Evolutionary conservation across 371 early-diverging fungal species (phyloP).

Genomic region (Actinomucor elegans): DNA sequence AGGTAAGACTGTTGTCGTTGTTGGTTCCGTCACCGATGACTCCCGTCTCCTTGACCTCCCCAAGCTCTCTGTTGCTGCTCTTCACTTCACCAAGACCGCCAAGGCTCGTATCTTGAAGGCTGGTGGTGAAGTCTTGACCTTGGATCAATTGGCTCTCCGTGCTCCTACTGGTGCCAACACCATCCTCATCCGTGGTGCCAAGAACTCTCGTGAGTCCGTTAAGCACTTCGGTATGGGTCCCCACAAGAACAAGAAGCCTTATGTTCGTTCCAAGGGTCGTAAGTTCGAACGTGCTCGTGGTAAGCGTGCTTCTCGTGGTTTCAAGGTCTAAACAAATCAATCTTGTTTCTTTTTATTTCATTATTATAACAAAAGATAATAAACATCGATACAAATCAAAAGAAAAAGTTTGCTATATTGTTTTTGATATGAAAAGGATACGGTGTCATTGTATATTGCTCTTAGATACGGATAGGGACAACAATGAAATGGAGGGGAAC

Average conservation of each 20-base stretch:
- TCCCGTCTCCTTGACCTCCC: constrained; percentile 90
- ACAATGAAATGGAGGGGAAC: no score
- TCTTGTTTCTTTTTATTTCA: not conserved
- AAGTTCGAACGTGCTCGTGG: constrained; percentile 99
- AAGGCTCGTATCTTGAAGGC: constrained; percentile 97
- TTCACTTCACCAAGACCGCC: constrained; percentile 91
- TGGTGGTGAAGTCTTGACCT: constrained; percentile 97
- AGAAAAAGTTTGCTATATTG: no score
- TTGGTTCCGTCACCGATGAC: constrained; percentile 98
- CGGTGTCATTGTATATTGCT: no score
- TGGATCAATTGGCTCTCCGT: constrained; percentile 98
- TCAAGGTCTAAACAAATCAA: constrained; percentile 71
- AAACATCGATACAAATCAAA: no score
- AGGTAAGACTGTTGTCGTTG: constrained; percentile 88
- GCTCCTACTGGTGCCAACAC: constrained; percentile 97
- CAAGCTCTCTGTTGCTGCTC: constrained; percentile 95
- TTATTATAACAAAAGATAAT: no score
- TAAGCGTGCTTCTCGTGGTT: constrained; percentile 95
- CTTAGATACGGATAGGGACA: no score
- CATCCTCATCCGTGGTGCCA: constrained; percentile 85
- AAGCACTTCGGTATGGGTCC: constrained; percentile 88
- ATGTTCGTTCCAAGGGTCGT: constrained; percentile 97
- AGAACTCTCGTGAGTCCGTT: constrained; percentile 92
- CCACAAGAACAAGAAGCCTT: constrained; percentile 84
- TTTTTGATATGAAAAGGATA: no score